Base-by-base conservation (phyloP, 495 filamentous ascomycete genomes). In the Rhizodiscina lignyota region DNA sequence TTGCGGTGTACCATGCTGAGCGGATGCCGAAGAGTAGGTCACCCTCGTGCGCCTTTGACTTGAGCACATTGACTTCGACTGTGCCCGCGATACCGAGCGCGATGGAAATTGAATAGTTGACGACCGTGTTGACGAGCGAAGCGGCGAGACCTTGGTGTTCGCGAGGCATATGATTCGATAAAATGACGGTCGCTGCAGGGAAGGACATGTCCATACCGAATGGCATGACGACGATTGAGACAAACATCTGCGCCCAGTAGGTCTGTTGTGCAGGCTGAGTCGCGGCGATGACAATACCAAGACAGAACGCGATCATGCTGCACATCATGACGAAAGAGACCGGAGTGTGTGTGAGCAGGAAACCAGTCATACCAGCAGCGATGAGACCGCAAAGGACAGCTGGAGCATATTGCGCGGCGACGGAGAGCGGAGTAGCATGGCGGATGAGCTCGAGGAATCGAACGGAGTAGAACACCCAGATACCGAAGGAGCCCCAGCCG, bases 161-260 rank as follows among this genome's bases (percentile, higher is more conserved):
- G 13, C 35, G 24, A 5, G 48, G 48, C 45, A 54, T 47, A 22
- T 51, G 39, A 30, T 54, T 48, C 21, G 45, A 51, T 3, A 54
- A 29, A 18, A 54, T 49, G 26, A 54, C 33, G 2, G 45, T 49
- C 0, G 49, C 41, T 3, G 51, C 51, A 5, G 49, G 49, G 26
- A 55, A 52, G 12, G 39, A 42, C 44, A 50, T 52, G 36, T 52
- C 49, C 50, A 55, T 55, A 12, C 47, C 51, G 26, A 48, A 52
- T 6, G 51, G 49, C 46, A 55, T 52, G 38, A 55, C 39, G 41
- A 52, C 31, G 22, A 51, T 42, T 30, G 37, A 39, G 27, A 47
- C 30, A 30, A 54, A 54, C 23, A 43, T 47, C 23, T 54, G 46
- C 1, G 45, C 46, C 50, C 50, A 53, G 43, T 54, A 52, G 17